Base-by-base conservation (phyloP, 2,329 filamentous ascomycete species). In the Cladophialophora psammophila region DNA sequence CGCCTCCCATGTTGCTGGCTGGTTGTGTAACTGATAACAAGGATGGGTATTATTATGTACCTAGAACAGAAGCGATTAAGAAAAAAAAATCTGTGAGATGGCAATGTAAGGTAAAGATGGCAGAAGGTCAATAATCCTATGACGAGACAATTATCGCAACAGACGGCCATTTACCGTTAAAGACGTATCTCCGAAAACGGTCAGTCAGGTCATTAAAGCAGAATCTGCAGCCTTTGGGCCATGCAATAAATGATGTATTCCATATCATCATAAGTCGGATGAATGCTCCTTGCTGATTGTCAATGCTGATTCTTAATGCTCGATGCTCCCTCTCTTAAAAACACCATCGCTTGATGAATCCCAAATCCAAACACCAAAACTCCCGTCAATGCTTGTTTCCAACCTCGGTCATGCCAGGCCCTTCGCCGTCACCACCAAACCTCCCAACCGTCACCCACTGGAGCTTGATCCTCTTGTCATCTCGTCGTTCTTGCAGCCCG, bases 401-500 rank as follows among this genome's bases (percentile, higher is more conserved):
- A 31, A 34, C 63, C 26, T 54, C 53, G 20, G 9, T 40, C 32
- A 2, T 9, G 12, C 59, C 40, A 2, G 13, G 36, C 50, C 64
- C 68, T 3, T 68, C 68, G 12, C 68, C 78, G 74, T 84, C 82
- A 31, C 81, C 82, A 62, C 81, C 81, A 26, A 78, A 80, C 20
- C 81, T 79, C 7, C 82, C 82, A 15, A 84, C 81, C 0, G 81
- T 83, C 31, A 83, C 82, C 82, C 85, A 86, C 63, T 81, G 82
- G 53, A 84, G 81, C 72, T 84, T 84, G 3, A 77, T 78, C 75
- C 82, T 77, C 75, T 77, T 72, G 5, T 73, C 80, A 48, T 79
- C 80, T 34, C 86, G 83, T 18, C 75, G 83, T 10, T 78, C 83
- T 59, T 70, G 71, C 55, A 76, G 56, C 10, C 75, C 75, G 48